Conservation (phyloP, 2,329 filamentous ascomycete genomes). For the Tolypocladium album region DNA sequence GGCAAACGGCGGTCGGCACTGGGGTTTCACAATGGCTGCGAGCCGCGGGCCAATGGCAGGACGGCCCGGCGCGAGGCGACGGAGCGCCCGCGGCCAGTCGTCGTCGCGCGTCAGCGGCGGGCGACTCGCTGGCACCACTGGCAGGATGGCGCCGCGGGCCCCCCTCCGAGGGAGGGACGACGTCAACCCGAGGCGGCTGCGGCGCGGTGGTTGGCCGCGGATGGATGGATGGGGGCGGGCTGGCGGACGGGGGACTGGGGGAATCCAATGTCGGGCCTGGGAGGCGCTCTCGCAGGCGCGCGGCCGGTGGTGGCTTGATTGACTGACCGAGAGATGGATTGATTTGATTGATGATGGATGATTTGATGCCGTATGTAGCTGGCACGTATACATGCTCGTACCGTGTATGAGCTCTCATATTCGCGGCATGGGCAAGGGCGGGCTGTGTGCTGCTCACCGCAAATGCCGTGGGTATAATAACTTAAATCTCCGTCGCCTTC, state of each 20-base stretch:
- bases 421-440: neutral
- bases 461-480: neutral
- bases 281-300: neutral
- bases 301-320: neutral
- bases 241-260: neutral
- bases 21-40: neutral
- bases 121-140: constrained; percentile 1
- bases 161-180: neutral
- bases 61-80: neutral
- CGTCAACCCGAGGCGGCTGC: neutral
- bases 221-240: neutral
- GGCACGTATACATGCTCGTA: neutral
- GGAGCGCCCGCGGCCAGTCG: neutral
- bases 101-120: neutral
- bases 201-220: neutral
- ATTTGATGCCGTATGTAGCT: neutral
- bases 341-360: neutral
- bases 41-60: neutral
- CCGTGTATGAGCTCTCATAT: neutral
- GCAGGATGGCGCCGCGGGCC: neutral
- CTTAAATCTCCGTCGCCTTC: neutral
- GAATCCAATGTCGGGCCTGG: neutral
- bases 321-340: neutral
- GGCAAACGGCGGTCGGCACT: neutral
- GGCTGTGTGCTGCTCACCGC: neutral